Base-by-base conservation (phyloP, 805 yeast genomes). In the Candida pseudoglaebosa region DNA sequence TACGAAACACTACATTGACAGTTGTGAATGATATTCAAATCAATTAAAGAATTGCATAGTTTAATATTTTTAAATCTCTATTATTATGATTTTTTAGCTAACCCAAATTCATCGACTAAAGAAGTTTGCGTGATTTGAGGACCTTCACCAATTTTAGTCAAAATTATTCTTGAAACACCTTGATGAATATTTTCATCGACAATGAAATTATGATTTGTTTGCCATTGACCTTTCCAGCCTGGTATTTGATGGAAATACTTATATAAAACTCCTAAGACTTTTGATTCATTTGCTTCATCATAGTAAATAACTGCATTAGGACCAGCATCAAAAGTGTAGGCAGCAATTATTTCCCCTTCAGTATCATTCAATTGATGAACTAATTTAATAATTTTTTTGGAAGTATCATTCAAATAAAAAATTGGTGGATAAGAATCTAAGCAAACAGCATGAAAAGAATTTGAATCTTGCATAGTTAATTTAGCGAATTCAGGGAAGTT, bases 281-380 rank as follows among this genome's bases (percentile, higher is more conserved):
- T 71, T n/a, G 65, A 51, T 63, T 89, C 96, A 62, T 91, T 77
- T 53, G 80, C 71, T 48, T 75, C 75, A 57, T 82, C 80, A 59
- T 93, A 93, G 67, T 93, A 93, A 44, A 93, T 76, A 32, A 93
- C 99, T 15, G 97, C 96, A 65, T 93, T 93, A 63, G 99, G 99
- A 57, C 99, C 99, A 22, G 99, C 99, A 62, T 93, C 99, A 56
- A 84, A 93, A 1, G 99, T 93, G 64, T 93, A 93, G 28, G 98
- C 98, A 9, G 96, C 99, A 39, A 91, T 73, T 9, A 75, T 73
- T 53, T 75, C 70, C 37, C 84, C 86, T 24, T 76, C 80, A 3
- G 59, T 48, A 47, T 74, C 81, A 57, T 93, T 93, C 58, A 93
- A 77, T 39, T 72, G 67, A 61, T 93, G 95, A 34, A 89, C 75